Evolutionary conservation across 768 basidiomycete species (phyloP).

Genomic region (Auriculariales sp.): DNA sequence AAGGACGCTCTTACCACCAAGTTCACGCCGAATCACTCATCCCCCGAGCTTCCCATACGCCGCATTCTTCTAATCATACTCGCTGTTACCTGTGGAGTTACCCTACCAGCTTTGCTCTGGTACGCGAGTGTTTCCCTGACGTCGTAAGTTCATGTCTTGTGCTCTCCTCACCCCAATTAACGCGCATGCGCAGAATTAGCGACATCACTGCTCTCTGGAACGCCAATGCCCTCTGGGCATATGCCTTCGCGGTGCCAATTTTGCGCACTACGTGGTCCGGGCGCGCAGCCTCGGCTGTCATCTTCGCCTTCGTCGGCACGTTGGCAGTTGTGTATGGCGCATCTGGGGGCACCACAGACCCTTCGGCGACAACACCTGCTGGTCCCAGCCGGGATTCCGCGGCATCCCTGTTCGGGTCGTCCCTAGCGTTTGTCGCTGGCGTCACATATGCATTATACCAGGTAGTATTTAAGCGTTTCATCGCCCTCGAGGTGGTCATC

Average conservation of each 20-base stretch:
- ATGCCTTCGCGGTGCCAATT: conserved; percentile 66
- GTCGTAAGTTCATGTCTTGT: conserved; percentile 35
- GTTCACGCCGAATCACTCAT: conserved; percentile 10
- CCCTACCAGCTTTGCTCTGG: conserved; percentile 57
- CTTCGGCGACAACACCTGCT: conserved; percentile 7
- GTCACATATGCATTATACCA: conserved; percentile 65
- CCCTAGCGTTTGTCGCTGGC: conserved; percentile 59
- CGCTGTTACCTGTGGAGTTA: conserved; percentile 40
- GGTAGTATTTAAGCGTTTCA: conserved; percentile 73
- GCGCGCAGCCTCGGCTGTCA: conserved; percentile 53
- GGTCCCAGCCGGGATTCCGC: conserved; percentile 16
- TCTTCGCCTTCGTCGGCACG: conserved; percentile 70
- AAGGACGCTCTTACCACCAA: conserved; percentile 26
- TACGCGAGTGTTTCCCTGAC: conserved; percentile 55
- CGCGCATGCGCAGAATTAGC: conserved; percentile 36
- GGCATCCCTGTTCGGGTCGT: conserved; percentile 55
- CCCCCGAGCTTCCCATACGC: not conserved
- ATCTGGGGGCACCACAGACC: conserved; percentile 5
- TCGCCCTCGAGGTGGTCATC: conserved; percentile 33
- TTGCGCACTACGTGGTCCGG: conserved; percentile 49
- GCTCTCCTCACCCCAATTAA: conserved; percentile 1
- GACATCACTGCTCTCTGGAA: conserved; percentile 82
- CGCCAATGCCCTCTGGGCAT: conserved; percentile 83
- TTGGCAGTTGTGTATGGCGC: conserved; percentile 68
- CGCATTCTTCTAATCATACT: conserved; percentile 17